Evolutionary conservation across 1,139 yeast species (phyloP).

Genomic region (Protomyces gravidus): DNA sequence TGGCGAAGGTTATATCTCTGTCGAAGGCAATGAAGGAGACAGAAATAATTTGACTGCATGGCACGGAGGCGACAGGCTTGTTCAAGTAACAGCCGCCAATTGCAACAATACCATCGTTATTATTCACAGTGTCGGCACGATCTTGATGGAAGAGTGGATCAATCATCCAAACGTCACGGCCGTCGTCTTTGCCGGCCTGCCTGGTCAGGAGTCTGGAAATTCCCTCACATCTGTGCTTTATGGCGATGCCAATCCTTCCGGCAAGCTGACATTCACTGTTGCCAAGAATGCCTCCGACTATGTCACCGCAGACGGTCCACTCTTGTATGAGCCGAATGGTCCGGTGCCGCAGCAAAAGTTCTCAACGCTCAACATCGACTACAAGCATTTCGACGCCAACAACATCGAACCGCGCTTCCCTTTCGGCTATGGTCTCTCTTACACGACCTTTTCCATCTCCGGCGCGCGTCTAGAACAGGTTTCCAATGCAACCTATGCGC

Average conservation of each 20-base stretch:
- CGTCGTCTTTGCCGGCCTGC: constrained; percentile 54
- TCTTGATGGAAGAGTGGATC: constrained; percentile 57
- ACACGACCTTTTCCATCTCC: constrained; percentile 45
- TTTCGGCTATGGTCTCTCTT: constrained; percentile 61
- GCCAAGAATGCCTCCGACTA: constrained; percentile 56
- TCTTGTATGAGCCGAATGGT: constrained; percentile 30
- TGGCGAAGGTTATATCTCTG: constrained; percentile 58
- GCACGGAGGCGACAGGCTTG: constrained; percentile 59
- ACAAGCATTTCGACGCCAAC: constrained; percentile 53
- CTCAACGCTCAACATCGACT: constrained; percentile 48
- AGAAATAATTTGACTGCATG: constrained; percentile 54
- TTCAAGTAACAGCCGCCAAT: constrained; percentile 48
- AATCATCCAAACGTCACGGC: constrained; percentile 57
- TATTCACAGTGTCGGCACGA: constrained; percentile 57
- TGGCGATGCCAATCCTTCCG: constrained; percentile 60
- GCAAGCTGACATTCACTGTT: constrained; percentile 59
- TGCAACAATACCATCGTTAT: constrained; percentile 56
- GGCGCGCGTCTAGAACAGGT: constrained; percentile 6
- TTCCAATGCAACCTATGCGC: constrained; percentile 5
- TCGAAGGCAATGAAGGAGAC: constrained; percentile 58
- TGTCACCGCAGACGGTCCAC: constrained; percentile 39
- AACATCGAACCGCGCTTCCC: constrained; percentile 56
- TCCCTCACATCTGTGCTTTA: constrained; percentile 51
- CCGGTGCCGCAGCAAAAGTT: constrained; percentile 45
- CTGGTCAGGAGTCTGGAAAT: constrained; percentile 54